phyloP scores from a whole-genome alignment of 2,329 filamentous ascomycete species.

The Xylaria sp. region DNA sequence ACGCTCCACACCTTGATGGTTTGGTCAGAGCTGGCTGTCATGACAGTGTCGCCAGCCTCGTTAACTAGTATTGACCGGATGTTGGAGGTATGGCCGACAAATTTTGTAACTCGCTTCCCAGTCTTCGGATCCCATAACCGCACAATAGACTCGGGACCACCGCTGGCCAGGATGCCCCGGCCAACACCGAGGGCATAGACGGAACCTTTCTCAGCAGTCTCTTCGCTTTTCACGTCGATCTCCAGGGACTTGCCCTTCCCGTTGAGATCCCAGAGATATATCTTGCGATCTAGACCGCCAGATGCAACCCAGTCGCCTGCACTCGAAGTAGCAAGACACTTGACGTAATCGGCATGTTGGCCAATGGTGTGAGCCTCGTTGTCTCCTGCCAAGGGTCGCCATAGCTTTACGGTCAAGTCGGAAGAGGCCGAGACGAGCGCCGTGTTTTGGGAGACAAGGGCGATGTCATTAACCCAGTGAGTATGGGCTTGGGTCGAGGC shows the following conservation, averaged over 20 bases:
- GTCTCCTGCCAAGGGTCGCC: conserved; percentile 78
- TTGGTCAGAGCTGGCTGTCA: conserved; percentile 95
- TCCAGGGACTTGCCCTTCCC: conserved; percentile 87
- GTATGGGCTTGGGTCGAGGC: conserved; percentile 80
- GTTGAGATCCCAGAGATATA: conserved; percentile 92
- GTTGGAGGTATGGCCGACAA: conserved; percentile 96
- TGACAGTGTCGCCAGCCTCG: conserved; percentile 86
- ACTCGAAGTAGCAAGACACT: conserved; percentile 83
- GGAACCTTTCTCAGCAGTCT: conserved; percentile 89
- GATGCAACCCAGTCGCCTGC: conserved; percentile 88
- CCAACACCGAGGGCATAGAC: conserved; percentile 90
- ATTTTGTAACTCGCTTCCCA: conserved; percentile 92
- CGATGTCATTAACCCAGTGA: conserved; percentile 96
- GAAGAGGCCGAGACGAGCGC: conserved; percentile 90
- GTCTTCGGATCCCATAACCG: conserved; percentile 91
- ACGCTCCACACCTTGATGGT: conserved; percentile 99
- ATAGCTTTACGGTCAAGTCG: conserved; percentile 93
- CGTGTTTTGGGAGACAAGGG: conserved; percentile 79
- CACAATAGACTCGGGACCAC: conserved; percentile 93
- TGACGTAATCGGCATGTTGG: conserved; percentile 95
- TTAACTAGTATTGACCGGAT: conserved; percentile 92
- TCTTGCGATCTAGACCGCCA: conserved; percentile 90
- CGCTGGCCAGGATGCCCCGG: conserved; percentile 85
- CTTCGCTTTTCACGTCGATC: conserved; percentile 86
- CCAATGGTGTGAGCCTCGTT: conserved; percentile 84